Evolutionary conservation across 805 yeast genomes (phyloP), one percentile per base, ranked within the genome.

Genomic region (Kluyveromyces wickerhamii): DNA sequence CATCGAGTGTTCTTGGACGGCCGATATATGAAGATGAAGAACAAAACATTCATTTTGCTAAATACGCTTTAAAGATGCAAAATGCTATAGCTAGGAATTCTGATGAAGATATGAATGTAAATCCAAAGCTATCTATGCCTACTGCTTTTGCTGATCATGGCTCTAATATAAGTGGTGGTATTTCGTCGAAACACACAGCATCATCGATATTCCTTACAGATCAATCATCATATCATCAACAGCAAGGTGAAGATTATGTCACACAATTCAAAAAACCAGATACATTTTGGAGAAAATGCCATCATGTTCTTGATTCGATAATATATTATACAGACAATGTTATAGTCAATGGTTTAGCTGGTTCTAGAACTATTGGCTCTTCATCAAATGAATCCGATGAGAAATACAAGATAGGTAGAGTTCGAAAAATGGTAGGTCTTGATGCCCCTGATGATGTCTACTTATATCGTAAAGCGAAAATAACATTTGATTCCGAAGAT

Each of bases 1-100:
- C 75, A 27, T 78, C 76, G 39, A 84, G 89, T 6, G 71, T 83
- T 4, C 53, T 85, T 25, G 95, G 95, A 1, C 62, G 94, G 40
- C 76, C 77, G 12, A 72, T 81, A 28, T 79, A 74, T 50, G 89
- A 79, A 42, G 88, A 80, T 37, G 86, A 78, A 35, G 57, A 59
- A 34, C 44, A 44, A 32, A 45, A 47, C 34, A 52, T 49, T 24
- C 47, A 46, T 19, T 48, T 51, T 37, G 54, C 61, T 9, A 45
- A 43, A 20, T 54, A 57, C 33, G 52, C 59, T 4, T 29, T 51
- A 16, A 45, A 41, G 23, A 40, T 53, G 3, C 57, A 53, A 29
- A 43, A 49, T 27, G 56, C 57, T 4, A 35, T 49, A 21, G 43
- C 43, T 7, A 40, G 50, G 14, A 24, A 28, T 25, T 41, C 42